Evolutionary conservation across 2,329 filamentous ascomycete genomes (phyloP), one percentile per base, ranked within the genome.

Genomic region (Ascochyta viciae-villosae): DNA sequence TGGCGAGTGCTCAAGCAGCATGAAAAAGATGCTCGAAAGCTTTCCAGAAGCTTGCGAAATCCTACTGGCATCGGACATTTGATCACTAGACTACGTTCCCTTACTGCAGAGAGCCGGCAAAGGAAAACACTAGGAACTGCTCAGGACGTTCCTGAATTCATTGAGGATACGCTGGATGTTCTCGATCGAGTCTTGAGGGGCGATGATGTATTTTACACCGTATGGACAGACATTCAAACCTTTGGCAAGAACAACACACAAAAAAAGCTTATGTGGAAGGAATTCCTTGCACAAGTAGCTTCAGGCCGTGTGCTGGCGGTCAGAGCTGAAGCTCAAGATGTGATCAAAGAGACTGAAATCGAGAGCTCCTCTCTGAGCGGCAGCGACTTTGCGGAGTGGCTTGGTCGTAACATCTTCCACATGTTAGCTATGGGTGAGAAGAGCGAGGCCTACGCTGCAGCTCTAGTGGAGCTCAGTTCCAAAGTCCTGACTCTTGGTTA

Each of bases 1-100:
- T 98, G 95, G 94, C 71, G 81, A 3, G 26, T 48, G 3, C 34
- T 67, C n/a, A 54, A 50, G 19, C 52, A 60, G 12, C 40, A 22
- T 6, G 6, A 40, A 2, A 40, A 33, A 16, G 37, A 69, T 16
- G 37, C 52, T 23, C 54, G 58, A 37, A 74, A 84, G 2, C 76
- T 98, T 15, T 64, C 90, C 1, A 74, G 77, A 56, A 91, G 87
- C 67, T 77, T 99, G 5, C 83, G 82, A 53, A 96, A 87, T 68
- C 80, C 95, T 15, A 83, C 88, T 2, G 93, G 92, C 0, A 74
- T 96, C 29, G 94, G 92, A 58, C 89, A 90, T n/a, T 71, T 93
- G 26, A 73, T 92, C 9, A 82, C 87, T n/a, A 86, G 89, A 49
- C 77, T 96, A 27, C 87, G 85, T 56, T 80, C 83, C 19, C 77